Conservation (phyloP, 345 rosid genomes). For the Gossypioides kirkii region DNA sequence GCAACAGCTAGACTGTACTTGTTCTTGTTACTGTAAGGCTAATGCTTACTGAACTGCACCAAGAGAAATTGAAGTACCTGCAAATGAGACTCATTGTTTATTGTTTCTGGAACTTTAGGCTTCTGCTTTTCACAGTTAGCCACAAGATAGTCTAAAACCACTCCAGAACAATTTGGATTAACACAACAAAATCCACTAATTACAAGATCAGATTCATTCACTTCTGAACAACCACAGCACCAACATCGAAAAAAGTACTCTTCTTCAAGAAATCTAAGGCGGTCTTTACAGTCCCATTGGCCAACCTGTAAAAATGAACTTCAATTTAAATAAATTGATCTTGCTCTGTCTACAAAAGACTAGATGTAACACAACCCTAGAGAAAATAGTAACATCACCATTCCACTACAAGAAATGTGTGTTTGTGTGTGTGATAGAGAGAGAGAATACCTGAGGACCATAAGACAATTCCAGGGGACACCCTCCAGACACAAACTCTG, state of each 20-base stretch:
- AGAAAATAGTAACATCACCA: slow-evolving; percentile 8
- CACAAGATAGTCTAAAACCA: slow-evolving; percentile 45
- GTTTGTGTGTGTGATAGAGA: background rate
- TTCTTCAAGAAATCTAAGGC: slow-evolving; percentile 62
- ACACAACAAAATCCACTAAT: slow-evolving; percentile 60
- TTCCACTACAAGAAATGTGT: background rate
- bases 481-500: slow-evolving; percentile 52
- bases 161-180: slow-evolving; percentile 49
- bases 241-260: slow-evolving; percentile 65
- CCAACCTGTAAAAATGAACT: slow-evolving; percentile 53
- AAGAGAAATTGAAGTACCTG: slow-evolving; percentile 34
- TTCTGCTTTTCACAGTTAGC: slow-evolving; percentile 35
- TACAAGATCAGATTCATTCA: slow-evolving; percentile 63
- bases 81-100: slow-evolving; percentile 24
- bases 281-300: slow-evolving; percentile 61
- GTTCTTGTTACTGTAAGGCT: background rate
- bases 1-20: background rate
- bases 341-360: background rate
- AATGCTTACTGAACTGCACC: slow-evolving; percentile 9
- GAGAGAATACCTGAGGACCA: slow-evolving; percentile 65
- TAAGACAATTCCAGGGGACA: slow-evolving; percentile 78
- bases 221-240: slow-evolving; percentile 62
- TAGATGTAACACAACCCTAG: background rate
- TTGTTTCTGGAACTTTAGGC: slow-evolving; percentile 26
- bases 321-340: background rate